These are phyloP conservation scores for Aspergillus olivimuriae DNA, from an alignment of 495 filamentous ascomycete species.

Conservation along the genomic window DNA sequence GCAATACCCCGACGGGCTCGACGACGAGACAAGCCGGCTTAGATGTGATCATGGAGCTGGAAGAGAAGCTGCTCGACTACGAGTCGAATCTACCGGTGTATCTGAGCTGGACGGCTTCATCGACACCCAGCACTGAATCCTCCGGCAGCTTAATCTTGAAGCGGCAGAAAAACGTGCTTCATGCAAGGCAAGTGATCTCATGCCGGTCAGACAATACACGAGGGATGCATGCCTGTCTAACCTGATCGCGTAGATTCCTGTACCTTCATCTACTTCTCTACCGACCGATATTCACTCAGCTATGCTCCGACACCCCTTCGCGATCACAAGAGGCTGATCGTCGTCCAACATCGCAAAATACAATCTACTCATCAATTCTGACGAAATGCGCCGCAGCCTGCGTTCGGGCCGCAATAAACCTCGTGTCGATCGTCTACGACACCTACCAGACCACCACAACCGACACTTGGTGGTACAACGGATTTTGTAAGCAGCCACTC, in stretches of 20 bases:
- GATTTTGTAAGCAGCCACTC: constrained; percentile 29
- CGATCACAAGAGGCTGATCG: too few relatives aligned
- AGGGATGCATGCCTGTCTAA: neutral
- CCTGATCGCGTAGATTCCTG: constrained; percentile 28
- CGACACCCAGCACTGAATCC: constrained; percentile 4
- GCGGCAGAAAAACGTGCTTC: constrained; percentile 37
- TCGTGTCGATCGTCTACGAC: constrained; percentile 30
- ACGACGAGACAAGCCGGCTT: constrained; percentile 21
- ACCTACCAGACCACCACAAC: constrained; percentile 33
- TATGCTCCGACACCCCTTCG: constrained; percentile 29
- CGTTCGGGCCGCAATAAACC: constrained; percentile 31
- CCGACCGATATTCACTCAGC: constrained; percentile 40
- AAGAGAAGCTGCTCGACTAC: constrained; percentile 30
- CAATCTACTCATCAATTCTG: constrained; percentile 31
- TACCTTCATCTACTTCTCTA: constrained; percentile 40
- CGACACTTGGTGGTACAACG: constrained; percentile 45
- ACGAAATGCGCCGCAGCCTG: constrained; percentile 34
- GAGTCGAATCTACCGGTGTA: constrained; percentile 27
- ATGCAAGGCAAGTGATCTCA: constrained; percentile 24
- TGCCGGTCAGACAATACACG: neutral
- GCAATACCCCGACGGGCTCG: constrained; percentile 4
- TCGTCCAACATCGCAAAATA: constrained; percentile 14
- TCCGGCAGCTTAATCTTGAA: constrained; percentile 7
- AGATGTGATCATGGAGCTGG: constrained; percentile 35
- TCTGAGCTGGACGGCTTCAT: constrained; percentile 29